Base-by-base conservation (phyloP, 805 yeast genomes). In the Starmerella potacharoeniae region DNA sequence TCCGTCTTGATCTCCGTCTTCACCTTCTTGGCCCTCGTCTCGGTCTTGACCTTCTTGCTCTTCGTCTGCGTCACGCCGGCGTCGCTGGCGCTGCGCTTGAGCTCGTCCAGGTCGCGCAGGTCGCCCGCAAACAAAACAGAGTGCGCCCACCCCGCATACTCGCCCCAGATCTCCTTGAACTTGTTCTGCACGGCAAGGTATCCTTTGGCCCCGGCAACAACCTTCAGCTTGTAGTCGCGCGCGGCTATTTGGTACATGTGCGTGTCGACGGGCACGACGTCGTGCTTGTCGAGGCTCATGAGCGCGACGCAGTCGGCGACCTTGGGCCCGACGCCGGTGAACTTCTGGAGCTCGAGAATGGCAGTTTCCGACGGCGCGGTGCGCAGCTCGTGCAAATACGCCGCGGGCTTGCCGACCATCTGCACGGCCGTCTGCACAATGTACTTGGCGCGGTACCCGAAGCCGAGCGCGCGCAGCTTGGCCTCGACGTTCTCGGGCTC, bases 61-160 rank as follows among this genome's bases (percentile, higher is more conserved):
- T 16, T n/a, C n/a, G 34, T n/a, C 40, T 5, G 31, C 16, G 37
- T 48, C 17, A 48, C 36, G 4, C 5, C 16, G 9, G 14, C 49
- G 5, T 33, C 40, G 22, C n/a, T 16, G 17, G 49, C 49, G 4
- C 40, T 14, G 28, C 51, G 52, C 53, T 57, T 57, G 11, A 57
- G 22, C 13, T 42, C n/a, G 54, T 85, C 78, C 55, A 86, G 74
- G 57, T 85, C 89, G 50, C 71, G 70, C 54, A 90, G 74, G 65
- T 89, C 96, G 6, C 89, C 86, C 0, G 97, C 84, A 69, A 90
- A 90, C 55, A 90, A 73, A 10, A 91, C 88, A n/a, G 91, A 84
- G 65, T 91, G 98, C 0, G 97, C 97, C 98, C 98, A 93, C 0
- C 98, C 98, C 1, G 98, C 97, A 66, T 84, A 85, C 1, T 78